A percentile compares a stretch with the other conserved stretches of the same genome.
Conservation (phyloP, 768 basidiomycete genomes). For the Termitomyces sp. region DNA sequence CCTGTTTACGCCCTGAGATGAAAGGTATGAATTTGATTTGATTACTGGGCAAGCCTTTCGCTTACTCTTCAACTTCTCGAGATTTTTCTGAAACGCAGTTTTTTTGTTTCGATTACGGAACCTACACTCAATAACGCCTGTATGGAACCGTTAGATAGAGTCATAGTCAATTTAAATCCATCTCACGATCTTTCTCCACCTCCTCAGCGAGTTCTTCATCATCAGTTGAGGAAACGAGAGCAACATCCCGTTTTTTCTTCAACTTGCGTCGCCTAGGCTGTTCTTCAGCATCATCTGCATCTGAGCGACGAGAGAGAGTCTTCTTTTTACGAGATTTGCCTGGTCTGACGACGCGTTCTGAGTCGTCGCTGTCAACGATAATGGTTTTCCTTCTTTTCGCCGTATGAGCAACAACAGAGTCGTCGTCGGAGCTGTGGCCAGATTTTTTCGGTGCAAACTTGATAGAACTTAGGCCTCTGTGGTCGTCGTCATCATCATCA, state of each 20-base stretch:
- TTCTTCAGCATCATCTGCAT: slow-evolving; percentile 24
- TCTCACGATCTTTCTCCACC: slow-evolving; percentile 51
- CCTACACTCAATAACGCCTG: slow-evolving; percentile 61
- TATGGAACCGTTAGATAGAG: not conserved
- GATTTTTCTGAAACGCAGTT: slow-evolving; percentile 54
- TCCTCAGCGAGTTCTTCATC: slow-evolving; percentile 36
- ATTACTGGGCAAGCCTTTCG: not conserved
- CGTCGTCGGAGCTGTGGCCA: not conserved
- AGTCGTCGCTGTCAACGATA: slow-evolving; percentile 13
- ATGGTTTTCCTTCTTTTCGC: slow-evolving; percentile 11
- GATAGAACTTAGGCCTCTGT: slow-evolving; percentile 40
- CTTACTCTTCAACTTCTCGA: slow-evolving; percentile 65
- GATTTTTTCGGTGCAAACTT: slow-evolving; percentile 36
- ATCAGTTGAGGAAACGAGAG: slow-evolving; percentile 33
- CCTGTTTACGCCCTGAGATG: slow-evolving; percentile 36
- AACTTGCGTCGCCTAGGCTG: slow-evolving; percentile 26
- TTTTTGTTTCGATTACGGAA: slow-evolving; percentile 57
- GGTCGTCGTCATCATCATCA: slow-evolving; percentile 11
- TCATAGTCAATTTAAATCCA: not conserved
- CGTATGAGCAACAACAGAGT: not conserved
- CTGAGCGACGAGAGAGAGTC: slow-evolving; percentile 19
- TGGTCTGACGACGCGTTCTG: not conserved
- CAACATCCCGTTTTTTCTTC: slow-evolving; percentile 32
- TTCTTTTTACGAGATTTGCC: slow-evolving; percentile 5
- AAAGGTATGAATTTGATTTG: not conserved